phyloP scores from a whole-genome alignment of 129 eudicot species.

The Cynara cardunculus region DNA sequence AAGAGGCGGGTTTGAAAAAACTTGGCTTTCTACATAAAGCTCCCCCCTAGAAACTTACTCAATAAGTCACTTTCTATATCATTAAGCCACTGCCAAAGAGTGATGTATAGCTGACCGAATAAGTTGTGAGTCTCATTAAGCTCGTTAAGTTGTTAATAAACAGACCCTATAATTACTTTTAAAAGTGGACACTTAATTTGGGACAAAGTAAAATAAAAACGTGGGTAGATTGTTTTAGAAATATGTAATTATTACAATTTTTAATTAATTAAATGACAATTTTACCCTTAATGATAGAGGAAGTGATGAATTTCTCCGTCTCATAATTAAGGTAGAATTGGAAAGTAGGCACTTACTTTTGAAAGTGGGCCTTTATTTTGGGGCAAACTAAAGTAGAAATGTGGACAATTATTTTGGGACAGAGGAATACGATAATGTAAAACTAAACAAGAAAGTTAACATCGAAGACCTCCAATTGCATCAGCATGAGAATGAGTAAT shows the following conservation, averaged over 20 bases:
- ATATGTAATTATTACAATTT: no score
- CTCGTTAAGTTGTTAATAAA: no score
- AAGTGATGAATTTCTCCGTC: not conserved
- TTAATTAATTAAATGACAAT: not conserved
- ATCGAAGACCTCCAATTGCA: slow-evolving; percentile 92
- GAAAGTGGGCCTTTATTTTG: not conserved
- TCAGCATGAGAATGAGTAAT: slow-evolving; percentile 99
- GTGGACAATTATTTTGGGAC: not conserved
- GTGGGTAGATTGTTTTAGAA: not conserved
- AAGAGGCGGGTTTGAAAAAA: no score
- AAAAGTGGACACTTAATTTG: not conserved
- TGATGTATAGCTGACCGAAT: no score
- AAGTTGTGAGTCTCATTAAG: no score
- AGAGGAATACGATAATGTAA: slow-evolving; percentile 14
- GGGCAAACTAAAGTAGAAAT: not conserved
- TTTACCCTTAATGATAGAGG: no score
- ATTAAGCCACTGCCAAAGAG: no score
- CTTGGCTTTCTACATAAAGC: no score
- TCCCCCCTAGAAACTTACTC: no score
- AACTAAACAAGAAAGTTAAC: slow-evolving; percentile 26
- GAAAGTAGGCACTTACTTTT: not conserved
- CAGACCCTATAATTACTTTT: no score
- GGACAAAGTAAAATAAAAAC: no score
- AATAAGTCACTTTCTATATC: no score
- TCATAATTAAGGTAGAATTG: not conserved